Evolutionary conservation across 2,329 filamentous ascomycete genomes (phyloP).

Genomic region (Diaporthe vexans): DNA sequence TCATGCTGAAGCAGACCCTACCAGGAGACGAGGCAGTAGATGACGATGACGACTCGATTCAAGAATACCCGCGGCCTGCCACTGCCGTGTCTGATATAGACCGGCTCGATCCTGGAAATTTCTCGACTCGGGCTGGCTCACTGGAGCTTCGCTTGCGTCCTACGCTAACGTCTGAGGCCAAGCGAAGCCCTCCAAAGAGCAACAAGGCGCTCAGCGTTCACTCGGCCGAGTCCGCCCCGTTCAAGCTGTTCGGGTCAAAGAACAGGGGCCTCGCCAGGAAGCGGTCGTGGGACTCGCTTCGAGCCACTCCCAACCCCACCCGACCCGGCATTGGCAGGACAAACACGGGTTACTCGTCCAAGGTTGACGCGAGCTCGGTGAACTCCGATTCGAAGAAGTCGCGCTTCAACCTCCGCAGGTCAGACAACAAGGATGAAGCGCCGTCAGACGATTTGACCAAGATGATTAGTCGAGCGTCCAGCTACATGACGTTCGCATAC

Average conservation of each 20-base stretch:
- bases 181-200: slow-evolving; percentile 49
- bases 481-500: slow-evolving; percentile 97
- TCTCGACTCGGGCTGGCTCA: slow-evolving; percentile 76
- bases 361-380: slow-evolving; percentile 53
- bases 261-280: slow-evolving; percentile 64
- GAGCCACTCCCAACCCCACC: slow-evolving; percentile 55
- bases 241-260: slow-evolving; percentile 66
- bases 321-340: slow-evolving; percentile 60
- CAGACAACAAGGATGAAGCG: slow-evolving; percentile 67
- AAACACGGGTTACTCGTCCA: slow-evolving; percentile 60
- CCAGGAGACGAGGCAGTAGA: slow-evolving; percentile 62
- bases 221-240: slow-evolving; percentile 59
- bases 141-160: slow-evolving; percentile 87
- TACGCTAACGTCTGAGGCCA: slow-evolving; percentile 75
- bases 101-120: slow-evolving; percentile 54
- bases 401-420: slow-evolving; percentile 69
- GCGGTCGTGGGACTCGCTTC: slow-evolving; percentile 69
- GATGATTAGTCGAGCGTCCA: slow-evolving; percentile 95
- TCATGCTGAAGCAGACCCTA: slow-evolving; percentile 64
- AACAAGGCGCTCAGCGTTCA: slow-evolving; percentile 65
- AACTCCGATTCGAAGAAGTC: slow-evolving; percentile 59
- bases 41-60: slow-evolving; percentile 56
- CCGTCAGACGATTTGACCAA: slow-evolving; percentile 91
- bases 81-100: slow-evolving; percentile 61
- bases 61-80: slow-evolving; percentile 45